phyloP scores from a whole-genome alignment of 441 rosid species.

The Aleurites moluccanus region DNA sequence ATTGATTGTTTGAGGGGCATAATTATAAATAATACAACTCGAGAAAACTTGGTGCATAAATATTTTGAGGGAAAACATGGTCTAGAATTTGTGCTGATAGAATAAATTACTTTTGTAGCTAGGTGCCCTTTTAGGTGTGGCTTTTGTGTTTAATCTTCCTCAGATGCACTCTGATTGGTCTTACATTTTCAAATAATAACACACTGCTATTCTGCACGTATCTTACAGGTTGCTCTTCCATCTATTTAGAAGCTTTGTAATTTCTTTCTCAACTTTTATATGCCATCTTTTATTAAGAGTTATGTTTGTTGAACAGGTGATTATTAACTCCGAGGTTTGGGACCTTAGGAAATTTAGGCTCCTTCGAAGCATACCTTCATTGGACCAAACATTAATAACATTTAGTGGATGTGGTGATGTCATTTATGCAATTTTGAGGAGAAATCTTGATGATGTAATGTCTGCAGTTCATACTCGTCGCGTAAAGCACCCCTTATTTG shows the following conservation, averaged over 20 bases:
- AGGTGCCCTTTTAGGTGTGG: background rate
- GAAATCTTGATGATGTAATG: conserved; percentile 85
- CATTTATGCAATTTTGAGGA: conserved; percentile 84
- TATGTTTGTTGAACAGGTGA: conserved; percentile 50
- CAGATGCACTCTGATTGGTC: background rate
- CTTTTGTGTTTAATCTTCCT: background rate
- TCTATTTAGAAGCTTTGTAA: background rate
- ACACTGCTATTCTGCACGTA: background rate
- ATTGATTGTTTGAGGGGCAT: background rate
- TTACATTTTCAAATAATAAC: background rate
- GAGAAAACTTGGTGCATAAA: background rate
- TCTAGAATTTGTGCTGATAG: background rate
- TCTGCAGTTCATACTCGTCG: conserved; percentile 90
- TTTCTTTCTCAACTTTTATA: background rate
- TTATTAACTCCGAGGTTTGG: conserved; percentile 98
- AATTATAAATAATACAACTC: background rate
- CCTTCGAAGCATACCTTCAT: conserved; percentile 86
- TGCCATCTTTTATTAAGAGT: conserved; percentile 3
- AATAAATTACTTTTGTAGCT: background rate
- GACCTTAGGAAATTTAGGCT: conserved; percentile 85
- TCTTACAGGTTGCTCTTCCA: background rate
- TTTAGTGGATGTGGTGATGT: conserved; percentile 85
- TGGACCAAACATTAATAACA: conserved; percentile 89
- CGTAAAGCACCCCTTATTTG: conserved; percentile 74
- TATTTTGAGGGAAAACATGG: background rate